A percentile compares a stretch with the other conserved stretches of the same genome.
phyloP scores from a whole-genome alignment of 2,329 filamentous ascomycete genomes.

The Cladorrhinum sp. region DNA sequence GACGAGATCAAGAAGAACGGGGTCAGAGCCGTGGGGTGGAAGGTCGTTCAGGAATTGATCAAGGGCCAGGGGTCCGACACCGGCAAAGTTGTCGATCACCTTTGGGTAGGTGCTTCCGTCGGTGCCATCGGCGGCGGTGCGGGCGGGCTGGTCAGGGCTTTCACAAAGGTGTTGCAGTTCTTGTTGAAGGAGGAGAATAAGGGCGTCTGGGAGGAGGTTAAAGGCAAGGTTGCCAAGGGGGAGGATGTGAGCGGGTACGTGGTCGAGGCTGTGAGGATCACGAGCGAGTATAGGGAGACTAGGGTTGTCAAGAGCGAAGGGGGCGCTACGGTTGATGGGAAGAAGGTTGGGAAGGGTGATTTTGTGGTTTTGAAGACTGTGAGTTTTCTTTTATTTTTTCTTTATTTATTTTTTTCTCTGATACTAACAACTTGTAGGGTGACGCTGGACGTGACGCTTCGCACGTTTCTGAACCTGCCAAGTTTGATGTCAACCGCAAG shows the following conservation, averaged over 20 bases:
- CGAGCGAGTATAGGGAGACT: slow-evolving; percentile 39
- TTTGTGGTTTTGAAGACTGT: slow-evolving; percentile 41
- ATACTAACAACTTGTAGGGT: slow-evolving; percentile 29
- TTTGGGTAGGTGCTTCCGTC: neutral
- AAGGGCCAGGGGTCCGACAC: too few relatives aligned
- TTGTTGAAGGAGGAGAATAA: slow-evolving; percentile 42
- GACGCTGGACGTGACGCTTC: slow-evolving; percentile 38
- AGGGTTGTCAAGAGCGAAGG: slow-evolving; percentile 34
- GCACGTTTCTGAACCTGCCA: slow-evolving; percentile 36
- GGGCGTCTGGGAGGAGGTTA: slow-evolving; percentile 42
- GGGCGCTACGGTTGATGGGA: slow-evolving; percentile 35
- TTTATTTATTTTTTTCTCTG: neutral
- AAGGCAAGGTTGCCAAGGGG: slow-evolving; percentile 36
- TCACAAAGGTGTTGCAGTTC: slow-evolving; percentile 43
- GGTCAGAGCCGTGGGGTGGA: neutral
- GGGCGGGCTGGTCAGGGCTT: slow-evolving; percentile 25
- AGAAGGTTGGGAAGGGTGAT: slow-evolving; percentile 39
- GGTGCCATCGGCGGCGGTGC: slow-evolving; percentile 21
- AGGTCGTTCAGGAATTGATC: neutral
- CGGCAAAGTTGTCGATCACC: neutral
- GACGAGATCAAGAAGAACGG: neutral
- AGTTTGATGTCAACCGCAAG: slow-evolving; percentile 44
- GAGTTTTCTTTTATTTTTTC: slow-evolving; percentile 20
- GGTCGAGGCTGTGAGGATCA: slow-evolving; percentile 40
- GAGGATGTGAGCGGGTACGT: slow-evolving; percentile 40